Evolutionary conservation across 192 early-diverging fungal species (phyloP).

Genomic region (Powellomyces hirtus): DNA sequence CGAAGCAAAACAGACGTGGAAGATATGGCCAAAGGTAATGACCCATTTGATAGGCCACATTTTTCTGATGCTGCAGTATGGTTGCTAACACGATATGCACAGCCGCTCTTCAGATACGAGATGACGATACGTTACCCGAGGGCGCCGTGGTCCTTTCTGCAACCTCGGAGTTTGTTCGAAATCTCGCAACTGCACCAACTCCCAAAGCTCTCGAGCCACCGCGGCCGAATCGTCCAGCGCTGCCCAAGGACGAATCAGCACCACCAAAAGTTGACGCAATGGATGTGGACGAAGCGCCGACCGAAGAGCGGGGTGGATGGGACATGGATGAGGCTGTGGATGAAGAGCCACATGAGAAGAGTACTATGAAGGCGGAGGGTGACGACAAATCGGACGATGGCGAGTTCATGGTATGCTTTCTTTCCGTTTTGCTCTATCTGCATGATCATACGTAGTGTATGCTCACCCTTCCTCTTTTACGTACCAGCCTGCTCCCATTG

Average conservation of each 20-base stretch:
- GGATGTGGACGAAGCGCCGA: constrained; percentile 28
- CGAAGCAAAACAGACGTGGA: constrained; percentile 39
- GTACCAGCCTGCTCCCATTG: constrained; percentile 30
- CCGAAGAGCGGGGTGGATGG: constrained; percentile 30
- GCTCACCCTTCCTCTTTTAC: no score
- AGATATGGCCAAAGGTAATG: constrained; percentile 61
- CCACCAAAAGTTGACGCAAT: background rate
- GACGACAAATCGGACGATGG: constrained; percentile 22
- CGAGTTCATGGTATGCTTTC: constrained; percentile 6
- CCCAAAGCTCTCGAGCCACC: constrained; percentile 9
- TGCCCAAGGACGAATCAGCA: constrained; percentile 17
- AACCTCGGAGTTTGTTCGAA: constrained; percentile 85
- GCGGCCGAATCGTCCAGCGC: background rate
- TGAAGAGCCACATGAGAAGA: background rate
- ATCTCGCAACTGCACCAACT: constrained; percentile 39
- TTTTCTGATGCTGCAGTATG: no score
- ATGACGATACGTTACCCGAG: constrained; percentile 12
- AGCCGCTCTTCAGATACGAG: constrained; percentile 28
- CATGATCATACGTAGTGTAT: no score
- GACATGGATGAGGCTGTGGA: constrained; percentile 7
- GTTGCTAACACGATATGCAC: background rate
- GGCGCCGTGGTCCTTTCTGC: constrained; percentile 71
- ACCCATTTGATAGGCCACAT: background rate
- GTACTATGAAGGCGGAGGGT: background rate
- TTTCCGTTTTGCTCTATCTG: background rate